Evolutionary conservation across 176 grass and related monocot species (phyloP).

Genomic region (Chrysopogon serrulatus): DNA sequence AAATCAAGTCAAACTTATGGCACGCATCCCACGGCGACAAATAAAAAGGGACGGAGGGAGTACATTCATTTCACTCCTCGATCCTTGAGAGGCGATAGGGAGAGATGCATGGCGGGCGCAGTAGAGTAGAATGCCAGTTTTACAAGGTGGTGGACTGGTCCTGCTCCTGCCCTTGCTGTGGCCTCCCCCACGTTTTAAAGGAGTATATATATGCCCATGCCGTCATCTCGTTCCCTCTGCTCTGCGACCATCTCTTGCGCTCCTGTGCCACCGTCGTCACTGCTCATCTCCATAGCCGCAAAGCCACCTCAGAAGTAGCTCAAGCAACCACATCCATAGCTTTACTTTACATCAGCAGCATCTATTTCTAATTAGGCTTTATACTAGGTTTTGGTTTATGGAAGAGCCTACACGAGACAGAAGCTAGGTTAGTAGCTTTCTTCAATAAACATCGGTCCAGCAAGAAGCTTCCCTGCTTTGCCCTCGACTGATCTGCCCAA

Average conservation of each 20-base stretch:
- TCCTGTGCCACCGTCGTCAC: neutral
- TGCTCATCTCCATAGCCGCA: constrained; percentile 1
- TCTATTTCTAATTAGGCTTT: neutral
- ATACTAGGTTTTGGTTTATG: neutral
- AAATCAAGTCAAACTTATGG: too few species aligned
- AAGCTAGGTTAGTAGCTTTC: neutral
- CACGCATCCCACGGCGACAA: too few species aligned
- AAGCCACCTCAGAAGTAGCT: neutral
- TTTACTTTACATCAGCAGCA: neutral
- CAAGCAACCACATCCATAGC: neutral
- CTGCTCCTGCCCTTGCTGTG: constrained; percentile 1
- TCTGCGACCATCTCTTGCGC: neutral
- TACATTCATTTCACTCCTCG: neutral
- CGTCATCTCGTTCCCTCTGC: constrained; percentile 15
- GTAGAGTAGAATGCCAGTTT: neutral
- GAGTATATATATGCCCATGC: constrained; percentile 27
- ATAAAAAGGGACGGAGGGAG: too few species aligned
- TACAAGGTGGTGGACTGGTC: constrained; percentile 16
- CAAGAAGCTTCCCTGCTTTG: constrained; percentile 1
- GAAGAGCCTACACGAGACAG: neutral
- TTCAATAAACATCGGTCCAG: neutral
- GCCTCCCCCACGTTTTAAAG: constrained; percentile 16
- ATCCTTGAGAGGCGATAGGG: neutral
- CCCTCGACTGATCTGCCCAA: neutral
- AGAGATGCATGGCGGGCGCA: too few species aligned